Conservation (phyloP, 371 early-diverging fungal species). For the Saksenaea vasiformis region DNA sequence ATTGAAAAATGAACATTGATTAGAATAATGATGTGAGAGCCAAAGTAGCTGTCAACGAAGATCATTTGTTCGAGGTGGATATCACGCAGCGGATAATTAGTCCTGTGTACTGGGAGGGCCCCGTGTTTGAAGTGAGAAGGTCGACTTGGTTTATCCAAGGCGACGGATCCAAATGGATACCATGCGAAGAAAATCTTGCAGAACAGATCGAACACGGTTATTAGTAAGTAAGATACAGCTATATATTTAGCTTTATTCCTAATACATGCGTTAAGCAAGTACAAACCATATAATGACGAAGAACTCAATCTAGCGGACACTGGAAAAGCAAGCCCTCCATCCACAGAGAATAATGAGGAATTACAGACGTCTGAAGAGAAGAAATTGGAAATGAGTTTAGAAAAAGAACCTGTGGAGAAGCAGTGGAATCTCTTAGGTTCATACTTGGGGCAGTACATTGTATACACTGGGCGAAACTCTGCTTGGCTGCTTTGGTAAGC, state of each 20-base stretch:
- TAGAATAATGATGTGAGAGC: slow-evolving; percentile 37
- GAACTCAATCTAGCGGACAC: slow-evolving; percentile 3
- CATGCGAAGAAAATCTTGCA: slow-evolving; percentile 80
- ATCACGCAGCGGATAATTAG: slow-evolving; percentile 67
- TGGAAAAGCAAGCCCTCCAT: not conserved
- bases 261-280: not conserved
- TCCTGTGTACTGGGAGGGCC: slow-evolving; percentile 86
- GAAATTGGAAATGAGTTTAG: slow-evolving; percentile 30
- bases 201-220: slow-evolving; percentile 84
- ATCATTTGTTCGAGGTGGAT: slow-evolving; percentile 79
- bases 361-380: slow-evolving; percentile 30
- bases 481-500: slow-evolving; percentile 72
- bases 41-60: slow-evolving; percentile 67
- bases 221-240: slow-evolving; percentile 39
- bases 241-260: not conserved
- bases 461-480: slow-evolving; percentile 61
- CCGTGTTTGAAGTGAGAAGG: slow-evolving; percentile 77
- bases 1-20: not conserved
- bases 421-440: slow-evolving; percentile 74
- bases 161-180: slow-evolving; percentile 66
- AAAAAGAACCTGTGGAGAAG: slow-evolving; percentile 46
- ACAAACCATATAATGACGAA: slow-evolving; percentile 8
- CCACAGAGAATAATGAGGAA: not conserved
- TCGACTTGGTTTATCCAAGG: slow-evolving; percentile 81
- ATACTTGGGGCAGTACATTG: slow-evolving; percentile 73